Base-by-base conservation (phyloP, 371 early-diverging fungal genomes). In the Mucor irregularis region DNA sequence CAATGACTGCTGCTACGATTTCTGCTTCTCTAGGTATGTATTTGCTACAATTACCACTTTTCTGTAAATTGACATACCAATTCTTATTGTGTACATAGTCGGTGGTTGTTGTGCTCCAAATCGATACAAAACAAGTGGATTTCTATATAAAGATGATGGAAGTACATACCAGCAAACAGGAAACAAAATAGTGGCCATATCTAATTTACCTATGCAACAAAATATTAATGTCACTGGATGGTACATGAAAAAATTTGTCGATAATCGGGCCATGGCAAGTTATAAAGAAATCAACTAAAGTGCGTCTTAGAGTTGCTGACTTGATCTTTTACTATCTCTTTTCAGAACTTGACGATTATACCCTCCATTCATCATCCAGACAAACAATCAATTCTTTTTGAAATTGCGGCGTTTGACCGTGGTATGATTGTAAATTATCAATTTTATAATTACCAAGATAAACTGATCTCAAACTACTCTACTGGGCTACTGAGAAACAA, bases 51-150 rank as follows among this genome's bases (percentile, higher is more conserved):
- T n/a, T n/a, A n/a, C 11, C 0, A 42, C 21, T 5, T 35, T 34
- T 4, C 24, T 8, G 13, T 35, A 16, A 21, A 24, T 33, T 59
- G 10, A 45, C 11, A 46, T 16, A n/a, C 25, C 11, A n/a, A n/a
- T n/a, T 10, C 25, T 35, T 17, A 37, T 9, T 24, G 0, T 21
- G n/a, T 17, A 6, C 28, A 28, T 30, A 69, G 78, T 74, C 9
- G 78, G 78, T 17, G 78, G 78, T 2, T 78, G 78, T 31, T 71
- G 71, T 34, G 78, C 69, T 16, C 78, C 75, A 7, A 74, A 66
- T 49, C 64, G 75, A 17, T 44, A 45, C 9, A 74, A 74, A 22
- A 54, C 62, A 11, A 64, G 66, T 9, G 71, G 54, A 9, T 59
- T 53, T 43, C 13, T 78, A 13, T 78, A 54, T 50, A 56, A 64